Evolutionary conservation across 208 protist species (phyloP).

Genomic region (Leishmania turanica): DNA sequence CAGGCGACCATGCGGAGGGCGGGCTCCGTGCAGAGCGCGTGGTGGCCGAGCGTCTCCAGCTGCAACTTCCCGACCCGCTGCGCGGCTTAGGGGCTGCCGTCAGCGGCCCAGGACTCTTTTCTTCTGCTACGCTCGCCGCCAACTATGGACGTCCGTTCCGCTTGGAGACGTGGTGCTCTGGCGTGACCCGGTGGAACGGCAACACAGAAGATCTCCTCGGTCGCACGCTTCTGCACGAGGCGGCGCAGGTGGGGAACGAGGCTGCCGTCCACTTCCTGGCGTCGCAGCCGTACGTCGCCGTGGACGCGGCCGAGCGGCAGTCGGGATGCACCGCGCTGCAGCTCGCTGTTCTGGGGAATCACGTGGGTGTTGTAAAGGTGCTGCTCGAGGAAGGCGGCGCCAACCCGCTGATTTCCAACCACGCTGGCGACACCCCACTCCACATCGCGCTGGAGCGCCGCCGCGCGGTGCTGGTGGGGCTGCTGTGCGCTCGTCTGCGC

Average conservation of each 20-base stretch:
- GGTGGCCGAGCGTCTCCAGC: slow-evolving; percentile 61
- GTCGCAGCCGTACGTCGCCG: slow-evolving; percentile 54
- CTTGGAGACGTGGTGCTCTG: slow-evolving; percentile 30
- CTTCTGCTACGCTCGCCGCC: slow-evolving; percentile 17
- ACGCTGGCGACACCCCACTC: slow-evolving; percentile 57
- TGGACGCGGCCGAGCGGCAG: slow-evolving; percentile 51
- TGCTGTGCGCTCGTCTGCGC: slow-evolving; percentile 61
- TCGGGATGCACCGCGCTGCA: slow-evolving; percentile 69
- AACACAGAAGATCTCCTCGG: slow-evolving; percentile 77
- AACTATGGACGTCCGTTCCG: slow-evolving; percentile 38
- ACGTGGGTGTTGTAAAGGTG: slow-evolving; percentile 41
- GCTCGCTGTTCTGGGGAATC: slow-evolving; percentile 50
- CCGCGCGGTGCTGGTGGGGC: slow-evolving; percentile 46
- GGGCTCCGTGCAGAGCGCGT: slow-evolving; percentile 49
- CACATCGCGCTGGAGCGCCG: slow-evolving; percentile 64
- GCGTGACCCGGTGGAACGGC: slow-evolving; percentile 72
- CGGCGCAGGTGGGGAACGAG: slow-evolving; percentile 52
- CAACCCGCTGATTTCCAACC: slow-evolving; percentile 28
- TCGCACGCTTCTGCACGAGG: slow-evolving; percentile 79
- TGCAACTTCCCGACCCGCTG: slow-evolving; percentile 46
- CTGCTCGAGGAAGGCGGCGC: slow-evolving; percentile 50
- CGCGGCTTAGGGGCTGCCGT: slow-evolving; percentile 14
- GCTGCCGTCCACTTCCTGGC: slow-evolving; percentile 61
- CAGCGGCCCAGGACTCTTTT: slow-evolving; percentile 16
- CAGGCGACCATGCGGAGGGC: slow-evolving; percentile 33